Evolutionary conservation across 371 early-diverging fungal species (phyloP).

Genomic region (Apophysomyces elegans): DNA sequence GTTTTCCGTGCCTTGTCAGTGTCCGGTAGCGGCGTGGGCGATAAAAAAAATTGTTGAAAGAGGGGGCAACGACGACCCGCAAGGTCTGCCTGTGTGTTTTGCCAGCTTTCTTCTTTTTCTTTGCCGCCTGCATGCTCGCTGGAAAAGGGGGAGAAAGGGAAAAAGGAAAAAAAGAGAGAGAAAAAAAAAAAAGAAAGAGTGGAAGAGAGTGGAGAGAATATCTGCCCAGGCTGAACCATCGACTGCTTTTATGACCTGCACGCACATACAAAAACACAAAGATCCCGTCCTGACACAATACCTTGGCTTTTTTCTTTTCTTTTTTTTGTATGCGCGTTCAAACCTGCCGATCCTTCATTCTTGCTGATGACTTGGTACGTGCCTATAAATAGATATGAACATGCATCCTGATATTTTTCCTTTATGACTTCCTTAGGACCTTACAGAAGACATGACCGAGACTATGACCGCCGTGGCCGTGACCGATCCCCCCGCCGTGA

Average conservation of each 20-base stretch:
- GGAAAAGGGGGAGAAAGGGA: slow-evolving; percentile 5
- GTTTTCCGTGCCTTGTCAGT: slow-evolving; percentile 24
- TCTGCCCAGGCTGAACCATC: slow-evolving; percentile 7
- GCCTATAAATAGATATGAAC: not conserved
- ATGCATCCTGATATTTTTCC: too few relatives aligned
- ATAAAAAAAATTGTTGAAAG: slow-evolving; percentile 12
- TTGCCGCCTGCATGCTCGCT: not conserved
- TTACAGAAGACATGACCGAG: slow-evolving; percentile 17
- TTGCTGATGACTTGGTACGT: not conserved
- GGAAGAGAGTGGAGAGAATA: slow-evolving; percentile 9
- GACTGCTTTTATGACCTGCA: not conserved
- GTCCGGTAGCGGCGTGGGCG: slow-evolving; percentile 14
- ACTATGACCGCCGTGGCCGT: slow-evolving; percentile 25
- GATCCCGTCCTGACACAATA: slow-evolving; percentile 9
- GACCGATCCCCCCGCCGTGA: slow-evolving; percentile 14
- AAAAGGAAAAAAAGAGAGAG: slow-evolving; percentile 7
- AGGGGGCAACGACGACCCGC: slow-evolving; percentile 9
- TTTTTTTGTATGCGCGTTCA: slow-evolving; percentile 16
- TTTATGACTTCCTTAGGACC: not conserved
- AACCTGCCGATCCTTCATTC: not conserved
- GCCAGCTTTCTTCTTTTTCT: slow-evolving; percentile 2
- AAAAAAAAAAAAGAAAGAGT: not conserved
- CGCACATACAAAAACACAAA: slow-evolving; percentile 9
- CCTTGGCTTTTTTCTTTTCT: slow-evolving; percentile 9
- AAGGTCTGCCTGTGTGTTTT: slow-evolving; percentile 13